These are phyloP conservation scores for Leavenworthia alabamica DNA, from an alignment of 345 rosid species.

Conservation along the genomic window DNA sequence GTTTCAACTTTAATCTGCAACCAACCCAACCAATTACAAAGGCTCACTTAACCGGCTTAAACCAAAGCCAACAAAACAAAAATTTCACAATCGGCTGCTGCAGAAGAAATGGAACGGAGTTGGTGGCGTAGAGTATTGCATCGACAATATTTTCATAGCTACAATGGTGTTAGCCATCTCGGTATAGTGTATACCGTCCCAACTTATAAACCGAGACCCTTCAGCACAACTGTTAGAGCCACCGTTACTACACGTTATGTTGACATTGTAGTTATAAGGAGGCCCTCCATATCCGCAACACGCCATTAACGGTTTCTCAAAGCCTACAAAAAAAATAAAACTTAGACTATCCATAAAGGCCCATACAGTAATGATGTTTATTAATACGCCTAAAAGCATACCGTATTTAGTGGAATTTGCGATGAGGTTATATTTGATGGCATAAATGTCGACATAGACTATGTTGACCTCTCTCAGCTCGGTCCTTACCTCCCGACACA, in stretches of 20 bases:
- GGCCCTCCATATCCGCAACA: constrained; percentile 88
- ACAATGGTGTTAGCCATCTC: constrained; percentile 62
- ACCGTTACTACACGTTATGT: constrained; percentile 55
- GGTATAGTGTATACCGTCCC: constrained; percentile 82
- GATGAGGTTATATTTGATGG: constrained; percentile 69
- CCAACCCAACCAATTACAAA: background rate
- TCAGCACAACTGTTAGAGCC: constrained; percentile 41
- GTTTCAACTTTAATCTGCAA: background rate
- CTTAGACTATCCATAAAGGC: too few relatives aligned
- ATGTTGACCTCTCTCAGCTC: constrained; percentile 48
- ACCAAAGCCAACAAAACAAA: background rate
- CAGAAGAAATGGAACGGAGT: constrained; percentile 55
- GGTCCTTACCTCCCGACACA: constrained; percentile 43
- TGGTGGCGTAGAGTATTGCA: constrained; percentile 49
- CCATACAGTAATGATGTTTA: background rate
- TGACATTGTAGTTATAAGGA: constrained; percentile 66
- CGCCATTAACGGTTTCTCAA: constrained; percentile 63
- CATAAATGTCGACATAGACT: constrained; percentile 60
- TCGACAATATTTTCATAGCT: constrained; percentile 56
- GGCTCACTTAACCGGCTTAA: background rate
- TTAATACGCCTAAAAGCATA: constrained; percentile 17
- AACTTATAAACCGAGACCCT: constrained; percentile 46
- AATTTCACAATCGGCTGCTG: background rate
- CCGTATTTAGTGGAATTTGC: constrained; percentile 52
- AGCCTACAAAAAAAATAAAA: constrained; percentile 37